Conservation (phyloP, 148 eudicot species). For the Silene uniflora region DNA sequence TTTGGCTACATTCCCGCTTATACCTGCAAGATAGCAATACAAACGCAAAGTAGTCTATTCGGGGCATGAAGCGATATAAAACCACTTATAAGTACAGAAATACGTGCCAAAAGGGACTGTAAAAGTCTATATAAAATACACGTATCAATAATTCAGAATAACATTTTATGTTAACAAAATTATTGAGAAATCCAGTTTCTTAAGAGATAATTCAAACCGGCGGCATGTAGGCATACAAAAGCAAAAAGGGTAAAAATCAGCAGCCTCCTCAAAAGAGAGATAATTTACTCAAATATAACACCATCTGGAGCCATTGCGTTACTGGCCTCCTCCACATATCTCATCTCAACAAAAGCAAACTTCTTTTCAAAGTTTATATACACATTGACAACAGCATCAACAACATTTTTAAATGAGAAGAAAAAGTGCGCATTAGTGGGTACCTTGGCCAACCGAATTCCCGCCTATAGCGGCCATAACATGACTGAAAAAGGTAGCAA, state of each 20-base stretch:
- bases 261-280: background rate
- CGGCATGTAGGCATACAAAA: background rate
- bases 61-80: too few species aligned
- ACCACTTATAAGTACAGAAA: too few species aligned
- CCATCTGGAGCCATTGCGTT: slow-evolving; percentile 83
- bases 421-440: background rate
- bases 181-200: background rate
- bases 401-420: background rate
- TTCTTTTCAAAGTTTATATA: too few species aligned
- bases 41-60: too few species aligned
- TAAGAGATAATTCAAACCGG: background rate
- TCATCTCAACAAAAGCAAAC: too few species aligned
- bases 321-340: too few species aligned
- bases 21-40: too few species aligned
- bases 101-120: too few species aligned
- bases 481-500: slow-evolving; percentile 87
- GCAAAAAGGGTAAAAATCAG: background rate
- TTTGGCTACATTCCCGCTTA: too few species aligned
- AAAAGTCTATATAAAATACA: too few species aligned
- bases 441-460: slow-evolving; percentile 97
- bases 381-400: slow-evolving; percentile 91
- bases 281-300: slow-evolving; percentile 50
- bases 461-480: slow-evolving; percentile 94
- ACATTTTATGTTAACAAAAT: too few species aligned
- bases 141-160: too few species aligned